Evolutionary conservation across 176 grass and related monocot species (phyloP).

Genomic region (Aechmea fasciata): DNA sequence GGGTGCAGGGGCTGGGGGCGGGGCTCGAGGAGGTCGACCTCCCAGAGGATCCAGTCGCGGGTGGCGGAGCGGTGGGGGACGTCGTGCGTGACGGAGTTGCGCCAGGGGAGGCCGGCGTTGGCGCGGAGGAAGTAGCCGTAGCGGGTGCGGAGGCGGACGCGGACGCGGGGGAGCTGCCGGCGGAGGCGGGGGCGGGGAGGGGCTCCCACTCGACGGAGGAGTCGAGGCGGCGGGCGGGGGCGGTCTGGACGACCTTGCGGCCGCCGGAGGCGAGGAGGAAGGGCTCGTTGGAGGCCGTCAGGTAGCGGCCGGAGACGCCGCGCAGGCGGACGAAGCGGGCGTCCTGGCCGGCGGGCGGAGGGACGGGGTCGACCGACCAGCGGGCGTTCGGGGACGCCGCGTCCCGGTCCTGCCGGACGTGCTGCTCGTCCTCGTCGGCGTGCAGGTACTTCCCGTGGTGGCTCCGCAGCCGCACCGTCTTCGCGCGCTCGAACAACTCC

Average conservation of each 20-base stretch:
- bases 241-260: slow-evolving; percentile 56
- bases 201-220: slow-evolving; percentile 77
- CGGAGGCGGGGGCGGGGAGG: background rate
- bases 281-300: slow-evolving; percentile 72
- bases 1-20: background rate
- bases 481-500: slow-evolving; percentile 74
- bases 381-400: slow-evolving; percentile 44
- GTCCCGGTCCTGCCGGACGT: slow-evolving; percentile 55
- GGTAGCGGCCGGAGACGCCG: slow-evolving; percentile 70
- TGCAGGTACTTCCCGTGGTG: slow-evolving; percentile 77
- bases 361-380: slow-evolving; percentile 59
- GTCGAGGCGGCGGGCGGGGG: slow-evolving; percentile 46
- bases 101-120: slow-evolving; percentile 24
- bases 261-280: slow-evolving; percentile 48
- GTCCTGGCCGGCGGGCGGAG: slow-evolving; percentile 15
- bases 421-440: slow-evolving; percentile 75
- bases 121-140: slow-evolving; percentile 21
- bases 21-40: slow-evolving; percentile 7
- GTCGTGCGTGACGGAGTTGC: slow-evolving; percentile 26
- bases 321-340: slow-evolving; percentile 55
- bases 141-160: slow-evolving; percentile 15
- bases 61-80: slow-evolving; percentile 19
- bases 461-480: slow-evolving; percentile 54
- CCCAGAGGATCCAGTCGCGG: slow-evolving; percentile 25
- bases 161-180: background rate